These are phyloP conservation scores for Ophiosphaerella narmari DNA, from an alignment of 2,329 filamentous ascomycete species.

Conservation along the genomic window DNA sequence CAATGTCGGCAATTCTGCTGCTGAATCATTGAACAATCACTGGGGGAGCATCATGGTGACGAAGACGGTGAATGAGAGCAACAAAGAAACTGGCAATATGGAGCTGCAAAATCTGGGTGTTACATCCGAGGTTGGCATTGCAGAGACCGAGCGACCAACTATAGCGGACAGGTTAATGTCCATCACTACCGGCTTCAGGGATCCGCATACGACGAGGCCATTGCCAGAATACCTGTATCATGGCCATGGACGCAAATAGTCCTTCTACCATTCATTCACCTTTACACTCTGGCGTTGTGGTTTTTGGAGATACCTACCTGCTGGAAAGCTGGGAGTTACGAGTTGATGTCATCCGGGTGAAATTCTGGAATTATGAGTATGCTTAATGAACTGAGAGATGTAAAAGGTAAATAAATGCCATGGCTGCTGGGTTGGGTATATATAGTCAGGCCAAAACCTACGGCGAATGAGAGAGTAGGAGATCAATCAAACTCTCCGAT, in stretches of 20 bases:
- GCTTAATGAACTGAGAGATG: too few species aligned
- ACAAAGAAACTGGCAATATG: conserved; percentile 23
- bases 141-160: conserved; percentile 47
- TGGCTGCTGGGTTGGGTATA: too few species aligned
- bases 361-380: too few species aligned
- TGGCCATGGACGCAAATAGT: conserved; percentile 8
- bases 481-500: conserved; percentile 7
- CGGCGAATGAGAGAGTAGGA: too few species aligned
- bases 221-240: conserved; percentile 16
- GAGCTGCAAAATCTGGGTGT: conserved; percentile 43
- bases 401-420: too few species aligned
- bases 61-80: conserved; percentile 37
- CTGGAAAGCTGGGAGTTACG: too few species aligned
- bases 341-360: too few species aligned
- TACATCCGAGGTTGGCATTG: conserved; percentile 37
- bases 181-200: conserved; percentile 38
- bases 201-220: conserved; percentile 21
- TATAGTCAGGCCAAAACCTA: too few species aligned
- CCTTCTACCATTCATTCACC: neutral
- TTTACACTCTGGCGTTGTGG: conserved; percentile 2
- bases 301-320: neutral
- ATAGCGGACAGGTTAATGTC: conserved; percentile 45
- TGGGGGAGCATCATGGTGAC: conserved; percentile 49
- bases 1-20: conserved; percentile 6
- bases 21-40: conserved; percentile 17